Evolutionary conservation across 2,329 filamentous ascomycete species (phyloP).

Genomic region (Trichoderma sp.): DNA sequence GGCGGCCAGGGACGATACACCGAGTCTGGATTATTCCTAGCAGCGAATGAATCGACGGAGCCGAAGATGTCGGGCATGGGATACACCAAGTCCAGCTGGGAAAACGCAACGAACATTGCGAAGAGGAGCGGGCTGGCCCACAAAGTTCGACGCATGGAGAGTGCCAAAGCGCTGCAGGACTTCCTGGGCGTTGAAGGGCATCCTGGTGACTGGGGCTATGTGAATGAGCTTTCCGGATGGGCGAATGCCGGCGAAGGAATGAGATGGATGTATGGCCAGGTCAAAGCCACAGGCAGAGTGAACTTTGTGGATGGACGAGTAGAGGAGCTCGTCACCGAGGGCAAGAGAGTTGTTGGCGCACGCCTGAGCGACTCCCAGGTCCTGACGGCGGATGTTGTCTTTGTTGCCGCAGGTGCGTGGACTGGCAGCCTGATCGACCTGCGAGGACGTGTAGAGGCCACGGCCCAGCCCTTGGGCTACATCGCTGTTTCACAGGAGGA

Average conservation of each 20-base stretch:
- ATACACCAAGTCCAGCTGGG: constrained; percentile 64
- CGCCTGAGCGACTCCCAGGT: constrained; percentile 43
- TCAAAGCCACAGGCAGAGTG: constrained; percentile 60
- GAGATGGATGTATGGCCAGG: constrained; percentile 62
- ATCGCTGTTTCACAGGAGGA: constrained; percentile 74
- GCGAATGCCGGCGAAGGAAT: constrained; percentile 75
- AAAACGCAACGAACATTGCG: constrained; percentile 61
- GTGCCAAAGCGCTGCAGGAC: constrained; percentile 48
- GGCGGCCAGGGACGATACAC: constrained; percentile 69
- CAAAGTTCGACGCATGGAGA: constrained; percentile 52
- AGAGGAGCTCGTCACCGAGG: constrained; percentile 46
- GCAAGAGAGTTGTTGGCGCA: constrained; percentile 58
- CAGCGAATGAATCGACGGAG: constrained; percentile 53
- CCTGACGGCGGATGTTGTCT: constrained; percentile 67
- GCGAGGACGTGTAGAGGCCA: constrained; percentile 74
- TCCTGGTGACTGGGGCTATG: constrained; percentile 69
- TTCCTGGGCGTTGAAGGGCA: constrained; percentile 53
- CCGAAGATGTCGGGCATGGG: constrained; percentile 53
- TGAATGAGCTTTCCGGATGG: constrained; percentile 78
- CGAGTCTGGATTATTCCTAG: constrained; percentile 70
- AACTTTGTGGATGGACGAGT: constrained; percentile 58
- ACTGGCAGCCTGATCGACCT: constrained; percentile 77
- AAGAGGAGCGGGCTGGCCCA: constrained; percentile 44
- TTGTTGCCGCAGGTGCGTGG: constrained; percentile 89
- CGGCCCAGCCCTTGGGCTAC: constrained; percentile 81